These are phyloP conservation scores for Singerocomus inundabilis DNA, from an alignment of 1,284 basidiomycete species.

Conservation along the genomic window DNA sequence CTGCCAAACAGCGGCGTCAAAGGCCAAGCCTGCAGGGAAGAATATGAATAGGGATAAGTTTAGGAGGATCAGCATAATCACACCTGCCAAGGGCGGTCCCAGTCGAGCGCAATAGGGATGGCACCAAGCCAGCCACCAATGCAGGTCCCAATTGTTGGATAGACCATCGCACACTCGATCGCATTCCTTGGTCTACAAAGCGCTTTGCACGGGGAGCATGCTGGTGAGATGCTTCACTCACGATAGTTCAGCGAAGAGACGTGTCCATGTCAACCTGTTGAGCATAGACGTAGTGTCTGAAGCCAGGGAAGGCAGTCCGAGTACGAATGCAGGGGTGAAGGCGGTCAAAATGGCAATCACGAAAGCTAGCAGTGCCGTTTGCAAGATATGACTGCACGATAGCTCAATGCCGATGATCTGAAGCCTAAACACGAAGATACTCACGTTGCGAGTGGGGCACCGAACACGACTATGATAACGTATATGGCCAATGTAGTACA, in stretches of 20 bases:
- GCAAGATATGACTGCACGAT: constrained; percentile 43
- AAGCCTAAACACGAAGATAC: constrained; percentile 19
- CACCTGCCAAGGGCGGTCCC: constrained; percentile 96
- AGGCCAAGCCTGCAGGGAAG: constrained; percentile 67
- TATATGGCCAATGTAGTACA: constrained; percentile 49
- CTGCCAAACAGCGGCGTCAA: constrained; percentile 70
- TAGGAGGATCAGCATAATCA: constrained; percentile 22
- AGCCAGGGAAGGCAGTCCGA: constrained; percentile 60
- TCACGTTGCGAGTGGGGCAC: constrained; percentile 68
- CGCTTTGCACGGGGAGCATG: constrained; percentile 6
- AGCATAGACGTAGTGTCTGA: constrained; percentile 43
- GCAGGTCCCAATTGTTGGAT: constrained; percentile 71
- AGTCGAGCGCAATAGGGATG: constrained; percentile 85
- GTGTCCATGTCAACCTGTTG: constrained; percentile 61
- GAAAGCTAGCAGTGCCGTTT: constrained; percentile 68
- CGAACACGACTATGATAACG: constrained; percentile 61
- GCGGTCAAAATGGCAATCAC: constrained; percentile 67
- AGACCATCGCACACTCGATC: constrained; percentile 76
- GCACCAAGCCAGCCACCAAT: constrained; percentile 79
- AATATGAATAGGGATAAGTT: neutral
- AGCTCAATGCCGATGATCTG: constrained; percentile 11
- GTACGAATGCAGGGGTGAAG: constrained; percentile 66
- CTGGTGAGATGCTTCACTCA: constrained; percentile 43
- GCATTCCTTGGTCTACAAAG: constrained; percentile 56
- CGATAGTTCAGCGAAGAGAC: constrained; percentile 79